Conservation (phyloP, 345 rosid species). For the Heritiera littoralis region DNA sequence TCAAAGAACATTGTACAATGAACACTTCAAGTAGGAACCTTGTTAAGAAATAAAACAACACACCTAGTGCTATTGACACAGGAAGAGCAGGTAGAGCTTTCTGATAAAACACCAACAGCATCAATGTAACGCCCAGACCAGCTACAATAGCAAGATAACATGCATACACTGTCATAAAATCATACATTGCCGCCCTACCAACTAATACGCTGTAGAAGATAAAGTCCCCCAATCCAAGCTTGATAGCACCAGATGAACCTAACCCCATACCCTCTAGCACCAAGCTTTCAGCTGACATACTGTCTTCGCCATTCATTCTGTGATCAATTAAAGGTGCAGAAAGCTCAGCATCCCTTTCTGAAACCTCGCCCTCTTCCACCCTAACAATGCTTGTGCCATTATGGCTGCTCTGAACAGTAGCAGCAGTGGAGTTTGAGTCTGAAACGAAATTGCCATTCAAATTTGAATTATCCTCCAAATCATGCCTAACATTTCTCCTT, state of each 20-base stretch:
- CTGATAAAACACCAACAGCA: conserved; percentile 78
- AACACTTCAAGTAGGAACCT: conserved; percentile 70
- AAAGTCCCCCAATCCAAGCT: conserved; percentile 85
- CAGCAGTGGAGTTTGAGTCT: conserved; percentile 22
- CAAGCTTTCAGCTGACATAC: conserved; percentile 40
- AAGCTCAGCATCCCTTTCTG: conserved; percentile 47
- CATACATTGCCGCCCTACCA: conserved; percentile 94
- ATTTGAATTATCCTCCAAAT: conserved; percentile 12
- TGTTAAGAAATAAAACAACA: conserved; percentile 71
- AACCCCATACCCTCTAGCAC: conserved; percentile 79
- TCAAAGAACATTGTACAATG: conserved; percentile 69
- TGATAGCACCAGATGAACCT: conserved; percentile 75
- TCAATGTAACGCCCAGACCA: conserved; percentile 75
- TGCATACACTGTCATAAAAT: conserved; percentile 89
- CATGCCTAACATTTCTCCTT: conserved; percentile 32
- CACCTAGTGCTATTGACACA: conserved; percentile 77
- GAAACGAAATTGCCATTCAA: conserved; percentile 13
- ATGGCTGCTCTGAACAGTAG: conserved; percentile 18
- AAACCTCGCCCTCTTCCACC: conserved; percentile 41
- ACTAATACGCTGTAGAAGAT: conserved; percentile 93
- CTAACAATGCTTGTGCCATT: conserved; percentile 31
- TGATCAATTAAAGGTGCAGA: conserved; percentile 62
- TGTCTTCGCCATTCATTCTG: conserved; percentile 35
- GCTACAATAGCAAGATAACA: conserved; percentile 92
- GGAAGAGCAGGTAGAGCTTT: conserved; percentile 95